These are phyloP conservation scores for Aspergillus funiculosus DNA, from an alignment of 495 filamentous ascomycete species.

Conservation along the genomic window DNA sequence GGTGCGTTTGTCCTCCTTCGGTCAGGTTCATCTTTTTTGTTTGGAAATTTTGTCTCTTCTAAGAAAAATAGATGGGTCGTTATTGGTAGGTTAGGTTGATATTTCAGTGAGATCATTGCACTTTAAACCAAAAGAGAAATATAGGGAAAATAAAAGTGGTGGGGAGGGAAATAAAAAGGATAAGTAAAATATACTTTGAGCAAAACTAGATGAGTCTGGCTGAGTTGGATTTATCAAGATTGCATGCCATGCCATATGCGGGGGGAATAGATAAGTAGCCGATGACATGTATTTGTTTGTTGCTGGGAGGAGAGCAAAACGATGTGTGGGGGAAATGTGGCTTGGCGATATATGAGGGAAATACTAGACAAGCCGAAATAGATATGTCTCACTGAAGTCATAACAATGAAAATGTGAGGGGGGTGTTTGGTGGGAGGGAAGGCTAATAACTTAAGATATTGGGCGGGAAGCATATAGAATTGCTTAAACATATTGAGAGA, in stretches of 20 bases:
- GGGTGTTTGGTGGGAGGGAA: too few relatives aligned
- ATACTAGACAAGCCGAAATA: too few relatives aligned
- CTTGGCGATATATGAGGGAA: background rate
- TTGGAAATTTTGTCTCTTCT: too few relatives aligned
- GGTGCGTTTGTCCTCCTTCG: too few relatives aligned
- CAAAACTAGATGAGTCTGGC: slow-evolving; percentile 6
- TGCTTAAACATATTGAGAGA: slow-evolving; percentile 48
- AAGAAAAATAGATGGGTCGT: too few relatives aligned
- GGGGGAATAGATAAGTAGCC: background rate
- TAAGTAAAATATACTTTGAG: slow-evolving; percentile 6
- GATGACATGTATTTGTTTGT: background rate
- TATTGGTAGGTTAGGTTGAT: too few relatives aligned
- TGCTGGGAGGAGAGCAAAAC: background rate
- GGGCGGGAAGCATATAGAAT: background rate
- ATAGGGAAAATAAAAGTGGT: background rate
- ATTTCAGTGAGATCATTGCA: too few relatives aligned
- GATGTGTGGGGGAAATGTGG: background rate
- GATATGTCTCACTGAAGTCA: background rate
- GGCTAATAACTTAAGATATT: too few relatives aligned
- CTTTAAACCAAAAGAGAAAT: too few relatives aligned
- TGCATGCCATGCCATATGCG: background rate
- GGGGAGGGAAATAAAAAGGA: background rate
- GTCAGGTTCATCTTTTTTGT: too few relatives aligned
- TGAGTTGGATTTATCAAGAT: background rate
- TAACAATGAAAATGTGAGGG: too few relatives aligned